These are phyloP conservation scores for Podaxis sp. DNA, from an alignment of 768 basidiomycete species.

Conservation along the genomic window DNA sequence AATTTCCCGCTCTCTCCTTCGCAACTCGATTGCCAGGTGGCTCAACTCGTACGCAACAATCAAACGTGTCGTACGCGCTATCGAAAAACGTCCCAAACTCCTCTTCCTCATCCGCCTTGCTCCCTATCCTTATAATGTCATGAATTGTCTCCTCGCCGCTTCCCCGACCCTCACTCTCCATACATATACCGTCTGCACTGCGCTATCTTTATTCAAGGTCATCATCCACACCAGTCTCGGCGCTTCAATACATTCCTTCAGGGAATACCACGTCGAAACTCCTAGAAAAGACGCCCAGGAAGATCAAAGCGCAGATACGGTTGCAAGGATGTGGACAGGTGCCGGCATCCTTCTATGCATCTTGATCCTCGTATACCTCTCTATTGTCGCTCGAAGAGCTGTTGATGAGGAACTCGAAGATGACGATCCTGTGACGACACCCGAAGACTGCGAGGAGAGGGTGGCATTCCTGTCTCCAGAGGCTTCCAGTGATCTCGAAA, in stretches of 20 bases:
- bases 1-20: constrained; percentile 73
- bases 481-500: constrained; percentile 33
- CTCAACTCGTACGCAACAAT: constrained; percentile 69
- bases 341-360: constrained; percentile 71
- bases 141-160: constrained; percentile 91
- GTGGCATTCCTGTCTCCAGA: constrained; percentile 50
- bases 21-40: constrained; percentile 69
- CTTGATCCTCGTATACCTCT: constrained; percentile 76
- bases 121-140: constrained; percentile 92
- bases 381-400: constrained; percentile 71
- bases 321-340: constrained; percentile 64
- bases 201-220: constrained; percentile 84
- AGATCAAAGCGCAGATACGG: constrained; percentile 46
- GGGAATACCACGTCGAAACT: constrained; percentile 52
- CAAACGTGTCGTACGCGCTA: constrained; percentile 80
- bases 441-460: constrained; percentile 45
- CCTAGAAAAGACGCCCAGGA: constrained; percentile 28
- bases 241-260: constrained; percentile 82
- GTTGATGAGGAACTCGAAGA: constrained; percentile 49
- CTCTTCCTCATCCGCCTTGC: constrained; percentile 91
- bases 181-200: constrained; percentile 80
- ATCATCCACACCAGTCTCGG: constrained; percentile 90
- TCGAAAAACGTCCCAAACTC: constrained; percentile 84
- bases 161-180: constrained; percentile 77
- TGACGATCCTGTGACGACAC: constrained; percentile 29